Percentiles rank a stretch among this genome's conserved stretches.
These are phyloP conservation scores for Elymus sibiricus DNA, from an alignment of 176 grass and related monocot species.

Conservation along the genomic window DNA sequence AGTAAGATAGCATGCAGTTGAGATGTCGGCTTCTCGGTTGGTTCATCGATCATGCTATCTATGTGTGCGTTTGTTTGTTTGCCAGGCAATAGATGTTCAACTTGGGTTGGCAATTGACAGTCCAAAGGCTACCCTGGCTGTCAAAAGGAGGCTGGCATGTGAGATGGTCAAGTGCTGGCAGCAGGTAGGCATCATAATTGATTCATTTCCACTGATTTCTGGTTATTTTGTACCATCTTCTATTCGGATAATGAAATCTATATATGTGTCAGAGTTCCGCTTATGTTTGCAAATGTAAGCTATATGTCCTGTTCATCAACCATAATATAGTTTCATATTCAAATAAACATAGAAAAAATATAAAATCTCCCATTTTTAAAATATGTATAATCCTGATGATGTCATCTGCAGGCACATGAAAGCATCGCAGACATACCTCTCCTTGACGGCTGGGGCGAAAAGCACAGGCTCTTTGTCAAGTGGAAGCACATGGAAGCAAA, in stretches of 20 bases:
- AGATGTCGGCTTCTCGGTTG: slow-evolving; percentile 11
- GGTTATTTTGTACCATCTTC: not conserved
- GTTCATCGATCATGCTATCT: slow-evolving; percentile 2
- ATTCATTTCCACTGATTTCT: not conserved
- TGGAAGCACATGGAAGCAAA: slow-evolving; percentile 95
- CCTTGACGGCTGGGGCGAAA: slow-evolving; percentile 79
- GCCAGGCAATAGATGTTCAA: slow-evolving; percentile 87
- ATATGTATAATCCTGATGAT: not conserved
- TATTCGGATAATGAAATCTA: not conserved
- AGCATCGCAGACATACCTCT: slow-evolving; percentile 63
- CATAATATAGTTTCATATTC: not conserved
- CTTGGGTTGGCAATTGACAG: slow-evolving; percentile 97
- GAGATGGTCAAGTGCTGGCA: slow-evolving; percentile 98
- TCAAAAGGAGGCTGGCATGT: slow-evolving; percentile 96
- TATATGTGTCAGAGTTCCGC: not conserved
- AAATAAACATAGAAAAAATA: not conserved
- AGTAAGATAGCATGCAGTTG: slow-evolving; percentile 18
- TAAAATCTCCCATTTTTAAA: not conserved
- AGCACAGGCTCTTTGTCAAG: slow-evolving; percentile 74
- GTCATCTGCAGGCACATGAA: slow-evolving; percentile 57
- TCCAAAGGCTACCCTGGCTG: slow-evolving; percentile 86
- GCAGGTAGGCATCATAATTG: slow-evolving; percentile 46
- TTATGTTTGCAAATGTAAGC: not conserved
- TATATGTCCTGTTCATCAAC: not conserved
- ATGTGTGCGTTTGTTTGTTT: not conserved